Percentiles rank a stretch among this genome's conserved stretches.
Conservation (phyloP, 2,329 filamentous ascomycete species). For the Fusarium circinatum region DNA sequence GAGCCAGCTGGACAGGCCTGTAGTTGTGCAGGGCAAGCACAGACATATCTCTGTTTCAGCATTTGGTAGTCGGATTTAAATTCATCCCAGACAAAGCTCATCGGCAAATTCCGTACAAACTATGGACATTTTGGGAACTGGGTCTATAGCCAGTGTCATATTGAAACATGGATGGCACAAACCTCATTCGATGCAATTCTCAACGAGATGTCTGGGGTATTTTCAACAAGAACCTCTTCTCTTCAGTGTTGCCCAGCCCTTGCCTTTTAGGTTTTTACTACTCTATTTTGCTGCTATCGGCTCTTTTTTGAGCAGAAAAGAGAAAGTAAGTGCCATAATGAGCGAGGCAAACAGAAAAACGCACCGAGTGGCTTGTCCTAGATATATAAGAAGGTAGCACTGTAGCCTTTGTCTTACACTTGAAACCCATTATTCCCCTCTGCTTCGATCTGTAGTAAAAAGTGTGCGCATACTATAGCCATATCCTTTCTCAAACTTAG, state of each 20-base stretch:
- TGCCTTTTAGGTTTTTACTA: accelerated
- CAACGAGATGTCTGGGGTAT: background rate
- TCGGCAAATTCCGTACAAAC: background rate
- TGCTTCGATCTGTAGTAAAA: background rate
- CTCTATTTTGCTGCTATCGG: too few relatives aligned
- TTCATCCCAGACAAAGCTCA: background rate
- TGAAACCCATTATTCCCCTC: too few relatives aligned
- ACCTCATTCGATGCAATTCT: background rate
- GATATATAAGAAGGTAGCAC: too few relatives aligned
- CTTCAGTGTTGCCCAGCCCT: too few relatives aligned
- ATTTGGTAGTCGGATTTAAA: background rate
- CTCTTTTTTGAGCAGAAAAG: too few relatives aligned
- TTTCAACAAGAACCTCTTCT: background rate
- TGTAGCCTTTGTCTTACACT: too few relatives aligned
- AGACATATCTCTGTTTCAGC: background rate
- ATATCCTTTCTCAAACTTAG: accelerated
- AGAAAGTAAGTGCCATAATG: too few relatives aligned
- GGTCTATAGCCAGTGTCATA: too few relatives aligned
- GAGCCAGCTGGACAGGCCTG: background rate
- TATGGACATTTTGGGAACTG: background rate
- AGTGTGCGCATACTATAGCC: accelerated
- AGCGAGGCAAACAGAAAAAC: background rate
- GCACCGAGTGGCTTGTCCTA: too few relatives aligned
- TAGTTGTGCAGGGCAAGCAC: background rate
- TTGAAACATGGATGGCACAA: background rate